Evolutionary conservation across 148 eudicot genomes (phyloP).

Genomic region (Oxyria digyna): DNA sequence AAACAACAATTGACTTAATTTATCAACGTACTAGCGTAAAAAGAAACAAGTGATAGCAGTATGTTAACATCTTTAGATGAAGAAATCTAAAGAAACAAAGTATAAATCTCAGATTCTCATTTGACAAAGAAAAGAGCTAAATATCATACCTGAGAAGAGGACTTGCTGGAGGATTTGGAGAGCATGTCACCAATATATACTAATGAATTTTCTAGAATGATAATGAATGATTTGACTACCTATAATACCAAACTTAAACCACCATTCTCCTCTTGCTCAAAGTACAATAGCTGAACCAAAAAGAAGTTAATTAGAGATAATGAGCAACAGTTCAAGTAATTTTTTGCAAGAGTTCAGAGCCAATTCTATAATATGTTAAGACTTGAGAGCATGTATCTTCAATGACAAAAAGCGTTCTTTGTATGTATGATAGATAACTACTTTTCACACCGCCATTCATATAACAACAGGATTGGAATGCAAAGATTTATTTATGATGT

Average conservation of each 20-base stretch:
- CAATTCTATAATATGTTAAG: neutral
- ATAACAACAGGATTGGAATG: slow-evolving; percentile 9
- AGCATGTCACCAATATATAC: neutral
- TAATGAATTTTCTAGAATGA: neutral
- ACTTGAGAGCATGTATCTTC: neutral
- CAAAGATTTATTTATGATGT: too few relatives aligned
- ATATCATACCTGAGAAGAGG: slow-evolving; percentile 15
- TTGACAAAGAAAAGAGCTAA: neutral
- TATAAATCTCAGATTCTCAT: neutral
- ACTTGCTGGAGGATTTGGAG: slow-evolving; percentile 15
- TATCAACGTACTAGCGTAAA: neutral
- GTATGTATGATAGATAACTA: neutral
- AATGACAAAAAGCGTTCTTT: neutral
- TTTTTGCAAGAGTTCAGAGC: neutral
- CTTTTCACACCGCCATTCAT: neutral
- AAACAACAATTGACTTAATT: neutral
- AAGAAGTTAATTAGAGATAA: neutral
- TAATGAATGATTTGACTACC: neutral
- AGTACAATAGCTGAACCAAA: slow-evolving; percentile 1
- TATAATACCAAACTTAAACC: neutral
- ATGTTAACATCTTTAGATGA: neutral
- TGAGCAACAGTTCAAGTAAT: neutral
- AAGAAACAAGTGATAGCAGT: too few relatives aligned
- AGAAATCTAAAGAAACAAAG: neutral
- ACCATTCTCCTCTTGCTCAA: slow-evolving; percentile 8